phyloP scores from a whole-genome alignment of 2,329 filamentous ascomycete species.

The Diaporthe ilicicola region DNA sequence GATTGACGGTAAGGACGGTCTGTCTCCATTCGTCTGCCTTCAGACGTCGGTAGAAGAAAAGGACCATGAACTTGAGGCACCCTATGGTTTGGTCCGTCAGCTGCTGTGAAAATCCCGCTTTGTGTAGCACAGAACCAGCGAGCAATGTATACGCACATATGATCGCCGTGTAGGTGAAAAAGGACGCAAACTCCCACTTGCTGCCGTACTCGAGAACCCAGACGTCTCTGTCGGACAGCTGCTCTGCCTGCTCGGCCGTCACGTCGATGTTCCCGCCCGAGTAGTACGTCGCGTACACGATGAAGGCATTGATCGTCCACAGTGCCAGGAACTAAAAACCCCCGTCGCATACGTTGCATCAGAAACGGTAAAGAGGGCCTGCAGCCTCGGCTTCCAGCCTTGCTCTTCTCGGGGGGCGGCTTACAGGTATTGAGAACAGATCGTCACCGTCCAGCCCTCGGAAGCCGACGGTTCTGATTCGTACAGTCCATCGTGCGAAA shows the following conservation, averaged over 20 bases:
- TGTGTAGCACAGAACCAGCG: accelerated
- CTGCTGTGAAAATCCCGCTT: too few relatives aligned
- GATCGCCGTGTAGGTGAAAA: conserved; percentile 39
- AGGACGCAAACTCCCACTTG: conserved; percentile 39
- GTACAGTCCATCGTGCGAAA: conserved; percentile 17
- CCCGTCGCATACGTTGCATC: background rate
- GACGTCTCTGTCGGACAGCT: conserved; percentile 37
- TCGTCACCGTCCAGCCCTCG: conserved; percentile 28
- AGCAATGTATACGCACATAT: conserved; percentile 36
- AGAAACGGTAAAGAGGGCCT: background rate
- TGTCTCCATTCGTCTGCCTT: conserved; percentile 36
- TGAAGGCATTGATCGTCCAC: conserved; percentile 37
- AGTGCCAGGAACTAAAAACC: conserved; percentile 36
- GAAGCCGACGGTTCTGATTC: conserved; percentile 30
- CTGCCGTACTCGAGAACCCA: conserved; percentile 36
- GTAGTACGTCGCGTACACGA: conserved; percentile 39
- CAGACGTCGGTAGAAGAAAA: conserved; percentile 41
- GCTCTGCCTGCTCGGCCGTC: conserved; percentile 27
- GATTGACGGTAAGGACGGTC: conserved; percentile 28
- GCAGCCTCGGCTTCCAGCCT: background rate
- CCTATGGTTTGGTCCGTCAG: conserved; percentile 29
- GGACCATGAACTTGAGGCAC: conserved; percentile 39
- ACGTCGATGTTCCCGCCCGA: conserved; percentile 39
- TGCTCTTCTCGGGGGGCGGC: background rate
- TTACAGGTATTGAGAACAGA: conserved; percentile 25